Evolutionary conservation across 2,329 filamentous ascomycete genomes (phyloP), one percentile per base, ranked within the genome.

Genomic region (Waltergamsia citrina): DNA sequence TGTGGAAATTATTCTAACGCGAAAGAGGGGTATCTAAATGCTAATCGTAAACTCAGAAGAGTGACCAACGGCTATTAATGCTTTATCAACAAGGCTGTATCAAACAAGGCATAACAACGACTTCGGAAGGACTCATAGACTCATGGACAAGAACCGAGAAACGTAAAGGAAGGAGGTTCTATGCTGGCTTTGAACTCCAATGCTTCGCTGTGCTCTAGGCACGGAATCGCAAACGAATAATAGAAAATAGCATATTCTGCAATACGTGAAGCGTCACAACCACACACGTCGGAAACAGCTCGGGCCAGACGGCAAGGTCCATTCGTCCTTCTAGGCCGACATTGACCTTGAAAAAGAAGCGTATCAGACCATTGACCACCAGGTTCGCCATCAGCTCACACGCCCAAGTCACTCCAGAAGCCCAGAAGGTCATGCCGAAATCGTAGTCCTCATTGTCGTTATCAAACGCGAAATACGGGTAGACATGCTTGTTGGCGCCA

Each of bases 171-270:
- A n/a, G n/a, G n/a, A n/a, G n/a, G n/a, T n/a, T n/a, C n/a, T n/a
- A n/a, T n/a, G n/a, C n/a, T n/a, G n/a, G n/a, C n/a, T n/a, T n/a
- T n/a, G n/a, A n/a, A n/a, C n/a, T n/a, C n/a, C n/a, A n/a, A n/a
- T n/a, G n/a, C 30, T 11, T 7, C 7, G n/a, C 26, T 16, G 10
- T 12, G 8, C 11, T 14, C 32, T 24, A 38, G 9, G 32, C 32
- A 17, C 54, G 62, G 44, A 82, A 81, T 42, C 73, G 68, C 47
- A 82, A 56, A 41, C 77, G 67, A 23, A 81, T 71, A 46, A 82
- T 81, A 29, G 74, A 77, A 56, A 82, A 81, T 36, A 82, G 54
- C 78, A 82, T 82, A 51, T 81, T 82, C 57, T 82, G 78, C 54
- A 81, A 49, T 33, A 81, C 78, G 46, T 82, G 78, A 50, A 81